These are phyloP conservation scores for Ganoderma resinaceum DNA, from an alignment of 1,284 basidiomycete species.

Conservation along the genomic window DNA sequence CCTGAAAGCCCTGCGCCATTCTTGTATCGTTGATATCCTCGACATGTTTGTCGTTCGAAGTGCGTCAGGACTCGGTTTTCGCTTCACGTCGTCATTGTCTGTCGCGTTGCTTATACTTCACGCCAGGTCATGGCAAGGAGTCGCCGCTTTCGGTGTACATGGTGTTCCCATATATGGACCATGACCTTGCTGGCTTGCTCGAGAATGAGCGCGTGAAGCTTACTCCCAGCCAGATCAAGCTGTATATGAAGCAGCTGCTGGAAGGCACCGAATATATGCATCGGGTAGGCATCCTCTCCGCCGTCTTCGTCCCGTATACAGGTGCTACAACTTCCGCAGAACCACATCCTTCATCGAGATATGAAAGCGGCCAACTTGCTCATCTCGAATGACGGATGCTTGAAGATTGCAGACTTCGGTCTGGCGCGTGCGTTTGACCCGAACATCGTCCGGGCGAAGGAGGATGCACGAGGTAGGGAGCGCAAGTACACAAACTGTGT, in stretches of 20 bases:
- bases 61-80: constrained; percentile 42
- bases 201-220: constrained; percentile 90
- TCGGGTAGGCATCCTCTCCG: constrained; percentile 56
- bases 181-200: constrained; percentile 94
- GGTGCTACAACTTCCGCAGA: constrained; percentile 55
- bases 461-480: constrained; percentile 57
- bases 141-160: constrained; percentile 89
- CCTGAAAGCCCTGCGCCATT: constrained; percentile 88
- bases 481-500: constrained; percentile 96
- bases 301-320: constrained; percentile 15
- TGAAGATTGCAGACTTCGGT: constrained; percentile 97
- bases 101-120: constrained; percentile 9
- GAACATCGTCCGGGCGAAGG: constrained; percentile 48
- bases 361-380: constrained; percentile 99
- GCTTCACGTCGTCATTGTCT: neutral
- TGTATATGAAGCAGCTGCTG: constrained; percentile 95
- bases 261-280: constrained; percentile 98
- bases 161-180: constrained; percentile 99
- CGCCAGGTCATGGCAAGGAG: constrained; percentile 64
- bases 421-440: constrained; percentile 83
- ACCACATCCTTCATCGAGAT: constrained; percentile 95
- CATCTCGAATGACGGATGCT: constrained; percentile 84
- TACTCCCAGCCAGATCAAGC: constrained; percentile 87
- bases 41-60: constrained; percentile 91
- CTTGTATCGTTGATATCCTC: constrained; percentile 86